Evolutionary conservation across 108 stramenopile species (phyloP).

Genomic region (Skeletonema marinoi): DNA sequence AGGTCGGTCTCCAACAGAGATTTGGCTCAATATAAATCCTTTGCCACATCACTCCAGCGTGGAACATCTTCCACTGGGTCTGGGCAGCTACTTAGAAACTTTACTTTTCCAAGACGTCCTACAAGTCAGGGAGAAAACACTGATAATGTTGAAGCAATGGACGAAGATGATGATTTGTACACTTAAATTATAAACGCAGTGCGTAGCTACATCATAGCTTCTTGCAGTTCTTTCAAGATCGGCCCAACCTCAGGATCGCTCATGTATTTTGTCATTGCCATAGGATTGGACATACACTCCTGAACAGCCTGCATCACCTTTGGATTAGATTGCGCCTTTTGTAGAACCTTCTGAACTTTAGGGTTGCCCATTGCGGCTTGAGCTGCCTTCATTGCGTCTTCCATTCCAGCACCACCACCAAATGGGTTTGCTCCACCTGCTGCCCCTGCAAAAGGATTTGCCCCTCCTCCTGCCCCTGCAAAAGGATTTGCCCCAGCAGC

Average conservation of each 20-base stretch:
- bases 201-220: constrained; percentile 43
- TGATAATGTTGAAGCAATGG: constrained; percentile 23
- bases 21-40: constrained; percentile 91
- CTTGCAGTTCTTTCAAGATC: constrained; percentile 67
- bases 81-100: constrained; percentile 26
- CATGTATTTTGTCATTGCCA: constrained; percentile 77
- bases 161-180: constrained; percentile 62
- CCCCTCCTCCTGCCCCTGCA: constrained; percentile 11
- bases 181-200: constrained; percentile 9
- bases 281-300: constrained; percentile 88
- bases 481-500: constrained; percentile 30
- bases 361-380: constrained; percentile 86
- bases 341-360: constrained; percentile 69
- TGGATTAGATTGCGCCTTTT: constrained; percentile 71
- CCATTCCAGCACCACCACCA: constrained; percentile 55
- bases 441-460: constrained; percentile 32
- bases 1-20: constrained; percentile 92
- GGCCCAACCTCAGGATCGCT: constrained; percentile 82
- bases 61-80: neutral
- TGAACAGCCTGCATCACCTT: constrained; percentile 73
- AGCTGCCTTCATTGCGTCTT: constrained; percentile 66
- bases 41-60: constrained; percentile 58
- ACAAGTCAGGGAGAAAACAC: neutral
- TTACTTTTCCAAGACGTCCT: constrained; percentile 44
- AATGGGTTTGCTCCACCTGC: constrained; percentile 49